A percentile compares a stretch with the other conserved stretches of the same genome.
phyloP scores from a whole-genome alignment of 257 asterid genomes.

The Scutellaria barbata region DNA sequence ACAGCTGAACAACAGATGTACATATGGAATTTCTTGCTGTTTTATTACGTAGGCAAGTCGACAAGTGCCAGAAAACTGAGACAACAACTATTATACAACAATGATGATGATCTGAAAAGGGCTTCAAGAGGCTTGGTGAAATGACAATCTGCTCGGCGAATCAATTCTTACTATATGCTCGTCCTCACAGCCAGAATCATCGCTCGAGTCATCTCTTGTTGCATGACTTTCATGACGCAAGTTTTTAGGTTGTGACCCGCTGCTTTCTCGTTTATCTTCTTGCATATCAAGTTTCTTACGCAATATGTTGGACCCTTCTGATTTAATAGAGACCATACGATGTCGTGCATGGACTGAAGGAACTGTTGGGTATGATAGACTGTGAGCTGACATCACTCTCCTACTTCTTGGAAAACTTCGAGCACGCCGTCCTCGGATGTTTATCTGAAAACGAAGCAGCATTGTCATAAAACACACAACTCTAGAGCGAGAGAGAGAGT shows the following conservation, averaged over 20 bases:
- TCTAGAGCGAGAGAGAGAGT: not conserved
- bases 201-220: slow-evolving; percentile 61
- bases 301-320: slow-evolving; percentile 76
- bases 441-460: slow-evolving; percentile 51
- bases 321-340: slow-evolving; percentile 57
- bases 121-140: slow-evolving; percentile 47
- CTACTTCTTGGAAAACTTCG: slow-evolving; percentile 44
- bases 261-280: slow-evolving; percentile 33
- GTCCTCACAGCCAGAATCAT: slow-evolving; percentile 87
- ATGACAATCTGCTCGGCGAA: slow-evolving; percentile 76
- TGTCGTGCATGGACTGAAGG: slow-evolving; percentile 45
- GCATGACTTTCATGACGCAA: slow-evolving; percentile 35
- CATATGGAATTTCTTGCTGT: not conserved
- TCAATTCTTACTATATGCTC: slow-evolving; percentile 79
- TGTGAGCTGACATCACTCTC: slow-evolving; percentile 49
- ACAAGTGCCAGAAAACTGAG: not conserved
- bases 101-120: not conserved
- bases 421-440: slow-evolving; percentile 35
- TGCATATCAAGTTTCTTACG: slow-evolving; percentile 43
- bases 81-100: not conserved
- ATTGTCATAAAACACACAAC: slow-evolving; percentile 14
- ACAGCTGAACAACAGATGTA: not conserved
- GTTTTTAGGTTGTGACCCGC: slow-evolving; percentile 28
- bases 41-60: not conserved
- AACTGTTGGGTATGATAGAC: slow-evolving; percentile 64